These are phyloP conservation scores for Monosporascus sp. DNA, from an alignment of 2,329 filamentous ascomycete species.

Conservation along the genomic window DNA sequence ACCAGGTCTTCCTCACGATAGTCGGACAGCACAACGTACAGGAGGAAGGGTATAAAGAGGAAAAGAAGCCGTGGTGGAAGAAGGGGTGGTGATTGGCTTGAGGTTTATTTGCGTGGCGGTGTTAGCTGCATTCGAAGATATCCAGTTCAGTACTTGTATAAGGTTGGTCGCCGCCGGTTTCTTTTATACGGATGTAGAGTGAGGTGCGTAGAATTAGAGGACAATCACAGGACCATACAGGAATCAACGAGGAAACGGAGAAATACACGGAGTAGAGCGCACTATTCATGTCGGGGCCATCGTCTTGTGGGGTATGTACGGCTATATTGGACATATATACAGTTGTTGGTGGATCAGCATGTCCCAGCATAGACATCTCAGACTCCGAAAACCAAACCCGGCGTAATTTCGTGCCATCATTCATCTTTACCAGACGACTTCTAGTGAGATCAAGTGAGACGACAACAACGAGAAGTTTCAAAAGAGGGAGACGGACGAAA, in stretches of 20 bases:
- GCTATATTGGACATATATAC: background rate
- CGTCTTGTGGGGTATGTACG: background rate
- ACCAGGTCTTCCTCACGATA: constrained; percentile 86
- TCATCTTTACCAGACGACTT: no score
- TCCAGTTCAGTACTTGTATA: no score
- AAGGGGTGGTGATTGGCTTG: constrained; percentile 5
- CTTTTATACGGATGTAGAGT: background rate
- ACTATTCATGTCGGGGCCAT: background rate
- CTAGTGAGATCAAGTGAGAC: background rate
- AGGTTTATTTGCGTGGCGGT: no score
- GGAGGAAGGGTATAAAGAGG: constrained; percentile 53
- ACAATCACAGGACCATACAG: no score
- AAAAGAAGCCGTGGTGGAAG: constrained; percentile 21
- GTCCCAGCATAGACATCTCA: background rate
- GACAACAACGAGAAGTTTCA: background rate
- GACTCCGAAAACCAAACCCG: no score
- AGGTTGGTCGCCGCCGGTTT: background rate
- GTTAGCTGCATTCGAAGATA: no score
- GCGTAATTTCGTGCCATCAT: no score
- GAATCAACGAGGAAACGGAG: no score
- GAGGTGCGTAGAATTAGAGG: background rate
- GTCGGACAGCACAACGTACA: constrained; percentile 73
- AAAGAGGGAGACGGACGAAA: background rate
- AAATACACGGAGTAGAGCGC: background rate
- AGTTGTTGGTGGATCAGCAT: background rate